Percentiles rank a stretch among this genome's conserved stretches.
These are phyloP conservation scores for Fusarium keratoplasticum DNA, from an alignment of 2,329 filamentous ascomycete species.

Conservation along the genomic window DNA sequence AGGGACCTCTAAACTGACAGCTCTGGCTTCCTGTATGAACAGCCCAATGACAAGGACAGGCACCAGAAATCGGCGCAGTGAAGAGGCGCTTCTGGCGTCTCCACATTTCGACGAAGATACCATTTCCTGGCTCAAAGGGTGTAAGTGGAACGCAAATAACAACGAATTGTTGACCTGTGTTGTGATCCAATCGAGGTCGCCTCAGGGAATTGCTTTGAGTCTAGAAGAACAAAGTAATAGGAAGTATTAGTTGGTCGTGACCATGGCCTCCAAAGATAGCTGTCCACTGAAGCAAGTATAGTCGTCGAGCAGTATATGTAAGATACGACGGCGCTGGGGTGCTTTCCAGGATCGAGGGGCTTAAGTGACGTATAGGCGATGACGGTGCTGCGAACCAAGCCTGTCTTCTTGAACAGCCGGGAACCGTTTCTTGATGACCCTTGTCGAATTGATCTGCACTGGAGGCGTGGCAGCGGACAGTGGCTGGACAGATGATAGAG, in stretches of 20 bases:
- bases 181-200: neutral
- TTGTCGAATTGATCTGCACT: slow-evolving; percentile 32
- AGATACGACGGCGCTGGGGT: slow-evolving; percentile 11
- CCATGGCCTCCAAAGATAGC: slow-evolving; percentile 12
- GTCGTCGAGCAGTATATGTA: slow-evolving; percentile 16
- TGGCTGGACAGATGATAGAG: slow-evolving; percentile 16
- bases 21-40: slow-evolving; percentile 26
- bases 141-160: neutral
- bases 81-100: slow-evolving; percentile 28
- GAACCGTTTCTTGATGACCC: slow-evolving; percentile 35
- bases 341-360: slow-evolving; percentile 20
- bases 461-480: slow-evolving; percentile 11
- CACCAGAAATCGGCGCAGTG: slow-evolving; percentile 37
- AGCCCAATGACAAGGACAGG: slow-evolving; percentile 36
- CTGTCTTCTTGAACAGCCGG: slow-evolving; percentile 16
- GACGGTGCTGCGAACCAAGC: slow-evolving; percentile 17
- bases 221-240: slow-evolving; percentile 10
- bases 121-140: slow-evolving; percentile 22
- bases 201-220: slow-evolving; percentile 1
- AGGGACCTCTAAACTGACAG: slow-evolving; percentile 23
- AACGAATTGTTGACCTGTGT: neutral
- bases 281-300: slow-evolving; percentile 14
- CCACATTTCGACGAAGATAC: slow-evolving; percentile 19
- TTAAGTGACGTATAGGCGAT: slow-evolving; percentile 31
- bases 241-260: slow-evolving; percentile 17